Percentiles rank a stretch among this genome's conserved stretches.
Conservation (phyloP, 2,329 filamentous ascomycete species). For the Diplodia seriata region DNA sequence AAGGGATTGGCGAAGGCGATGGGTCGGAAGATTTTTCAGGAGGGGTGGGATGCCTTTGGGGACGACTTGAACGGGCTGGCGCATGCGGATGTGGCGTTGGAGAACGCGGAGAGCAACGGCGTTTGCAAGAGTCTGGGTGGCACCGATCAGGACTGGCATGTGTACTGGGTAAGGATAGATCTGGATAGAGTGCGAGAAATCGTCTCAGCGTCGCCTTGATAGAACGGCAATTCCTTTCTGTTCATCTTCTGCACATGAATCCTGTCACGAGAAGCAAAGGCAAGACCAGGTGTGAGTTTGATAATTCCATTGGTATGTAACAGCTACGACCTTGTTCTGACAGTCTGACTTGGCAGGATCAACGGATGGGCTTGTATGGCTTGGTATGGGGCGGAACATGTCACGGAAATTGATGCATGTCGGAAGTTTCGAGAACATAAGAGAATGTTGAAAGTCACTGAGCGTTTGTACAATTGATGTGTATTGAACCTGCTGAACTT, state of each 20-base stretch:
- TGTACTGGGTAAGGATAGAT: conserved; percentile 64
- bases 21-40: conserved; percentile 63
- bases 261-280: background rate
- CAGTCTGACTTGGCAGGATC: background rate
- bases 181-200: conserved; percentile 35
- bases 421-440: background rate
- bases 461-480: background rate
- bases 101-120: conserved; percentile 66
- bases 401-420: background rate
- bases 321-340: background rate
- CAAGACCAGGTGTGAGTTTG: background rate
- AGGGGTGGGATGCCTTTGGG: conserved; percentile 42
- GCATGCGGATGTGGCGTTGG: conserved; percentile 66
- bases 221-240: background rate
- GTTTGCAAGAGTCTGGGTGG: conserved; percentile 70
- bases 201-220: background rate
- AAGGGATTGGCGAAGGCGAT: conserved; percentile 69
- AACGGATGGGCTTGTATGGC: background rate
- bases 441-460: background rate
- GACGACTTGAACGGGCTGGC: conserved; percentile 12
- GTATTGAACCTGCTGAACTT: background rate
- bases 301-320: background rate
- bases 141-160: conserved; percentile 57
- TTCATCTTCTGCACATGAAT: no score
- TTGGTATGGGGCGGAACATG: background rate